Evolutionary conservation across 345 rosid species (phyloP).

Genomic region (Streptanthus diversifolius): DNA sequence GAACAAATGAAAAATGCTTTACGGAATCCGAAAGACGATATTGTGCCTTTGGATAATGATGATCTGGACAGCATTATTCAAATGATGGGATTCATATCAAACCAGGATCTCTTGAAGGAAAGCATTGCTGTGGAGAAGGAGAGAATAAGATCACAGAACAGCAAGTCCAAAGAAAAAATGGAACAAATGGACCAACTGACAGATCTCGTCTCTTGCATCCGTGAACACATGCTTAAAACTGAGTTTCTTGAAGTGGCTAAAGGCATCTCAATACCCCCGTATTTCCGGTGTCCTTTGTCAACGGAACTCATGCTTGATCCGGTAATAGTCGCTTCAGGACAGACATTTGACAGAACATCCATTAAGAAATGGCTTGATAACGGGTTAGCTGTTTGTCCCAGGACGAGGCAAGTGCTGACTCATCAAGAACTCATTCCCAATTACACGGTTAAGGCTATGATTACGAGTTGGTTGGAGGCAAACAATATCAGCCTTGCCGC

Average conservation of each 20-base stretch:
- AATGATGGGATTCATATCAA: constrained; percentile 53
- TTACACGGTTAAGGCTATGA: constrained; percentile 90
- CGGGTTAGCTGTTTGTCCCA: constrained; percentile 81
- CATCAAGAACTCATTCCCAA: constrained; percentile 86
- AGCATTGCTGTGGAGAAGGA: constrained; percentile 80
- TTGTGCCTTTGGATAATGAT: constrained; percentile 43
- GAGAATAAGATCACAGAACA: constrained; percentile 44
- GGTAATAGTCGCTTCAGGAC: constrained; percentile 91
- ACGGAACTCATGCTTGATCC: constrained; percentile 92
- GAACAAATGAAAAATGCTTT: constrained; percentile 51
- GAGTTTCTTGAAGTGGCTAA: constrained; percentile 52
- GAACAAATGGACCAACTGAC: constrained; percentile 46
- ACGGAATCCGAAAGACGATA: constrained; percentile 47
- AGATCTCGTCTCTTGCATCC: constrained; percentile 57
- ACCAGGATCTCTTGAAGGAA: constrained; percentile 69
- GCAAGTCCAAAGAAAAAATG: constrained; percentile 36
- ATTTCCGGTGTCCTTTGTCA: constrained; percentile 83
- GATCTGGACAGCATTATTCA: constrained; percentile 49
- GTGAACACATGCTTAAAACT: constrained; percentile 58
- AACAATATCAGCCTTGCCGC: constrained; percentile 45
- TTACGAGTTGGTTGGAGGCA: constrained; percentile 73
- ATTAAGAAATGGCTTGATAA: constrained; percentile 86
- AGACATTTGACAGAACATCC: constrained; percentile 83
- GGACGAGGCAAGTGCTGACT: constrained; percentile 58
- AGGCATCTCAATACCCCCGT: constrained; percentile 65